Percentiles rank a stretch among this genome's conserved stretches.
Conservation (phyloP, 208 protist genomes). For the Trypanosoma rangeli region DNA sequence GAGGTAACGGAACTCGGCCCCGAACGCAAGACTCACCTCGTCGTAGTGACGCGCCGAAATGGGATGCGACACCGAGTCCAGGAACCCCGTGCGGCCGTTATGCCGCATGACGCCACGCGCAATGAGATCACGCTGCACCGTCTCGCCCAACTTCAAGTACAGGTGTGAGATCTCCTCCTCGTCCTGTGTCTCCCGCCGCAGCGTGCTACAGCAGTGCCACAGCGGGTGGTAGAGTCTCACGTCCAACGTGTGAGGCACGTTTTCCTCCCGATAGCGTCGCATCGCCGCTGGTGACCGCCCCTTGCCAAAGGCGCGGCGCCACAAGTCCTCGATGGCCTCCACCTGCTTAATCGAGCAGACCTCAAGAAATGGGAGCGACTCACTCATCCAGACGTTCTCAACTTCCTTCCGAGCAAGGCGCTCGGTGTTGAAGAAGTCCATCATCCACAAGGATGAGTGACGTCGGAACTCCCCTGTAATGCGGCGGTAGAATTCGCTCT, state of each 20-base stretch:
- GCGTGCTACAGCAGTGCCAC: constrained; percentile 50
- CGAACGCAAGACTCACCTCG: constrained; percentile 49
- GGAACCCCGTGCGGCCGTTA: constrained; percentile 27
- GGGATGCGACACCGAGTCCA: constrained; percentile 21
- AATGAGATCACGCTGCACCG: constrained; percentile 51
- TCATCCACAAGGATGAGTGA: constrained; percentile 19
- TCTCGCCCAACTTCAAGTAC: constrained; percentile 45
- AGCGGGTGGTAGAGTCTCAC: constrained; percentile 56
- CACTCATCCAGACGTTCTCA: constrained; percentile 32
- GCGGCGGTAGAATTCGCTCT: constrained; percentile 16
- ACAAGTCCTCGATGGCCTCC: constrained; percentile 32
- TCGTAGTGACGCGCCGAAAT: constrained; percentile 38
- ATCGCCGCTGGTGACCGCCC: neutral
- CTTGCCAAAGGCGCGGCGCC: constrained; percentile 21
- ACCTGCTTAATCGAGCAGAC: constrained; percentile 15
- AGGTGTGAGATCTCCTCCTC: constrained; percentile 68
- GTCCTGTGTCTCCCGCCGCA: constrained; percentile 64
- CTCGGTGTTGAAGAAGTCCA: constrained; percentile 32
- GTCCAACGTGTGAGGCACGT: constrained; percentile 14
- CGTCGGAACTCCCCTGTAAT: constrained; percentile 6
- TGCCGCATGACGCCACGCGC: constrained; percentile 27
- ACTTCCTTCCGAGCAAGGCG: constrained; percentile 9
- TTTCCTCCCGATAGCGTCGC: neutral
- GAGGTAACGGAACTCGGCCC: constrained; percentile 43
- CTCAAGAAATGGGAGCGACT: constrained; percentile 45